A percentile compares a stretch with the other conserved stretches of the same genome.
Evolutionary conservation across 1,284 basidiomycete genomes (phyloP).

Genomic region (Boletus mariae): DNA sequence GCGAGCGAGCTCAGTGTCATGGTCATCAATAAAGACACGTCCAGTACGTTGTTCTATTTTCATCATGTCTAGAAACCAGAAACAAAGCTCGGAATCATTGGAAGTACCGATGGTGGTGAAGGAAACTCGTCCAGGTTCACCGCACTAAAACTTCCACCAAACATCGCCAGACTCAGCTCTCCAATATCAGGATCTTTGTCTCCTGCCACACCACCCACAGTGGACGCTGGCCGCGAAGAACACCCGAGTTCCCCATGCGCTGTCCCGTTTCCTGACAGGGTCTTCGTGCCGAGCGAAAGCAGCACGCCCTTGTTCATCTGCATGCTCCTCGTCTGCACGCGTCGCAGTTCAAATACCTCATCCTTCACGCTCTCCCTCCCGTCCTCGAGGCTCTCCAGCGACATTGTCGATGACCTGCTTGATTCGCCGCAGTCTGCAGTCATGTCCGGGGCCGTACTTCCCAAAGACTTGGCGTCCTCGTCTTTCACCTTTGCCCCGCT

Average conservation of each 20-base stretch:
- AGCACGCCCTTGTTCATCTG: conserved; percentile 45
- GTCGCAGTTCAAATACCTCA: conserved; percentile 40
- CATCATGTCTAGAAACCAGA: conserved; percentile 17
- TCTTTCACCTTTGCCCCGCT: conserved; percentile 2
- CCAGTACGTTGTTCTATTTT: background rate
- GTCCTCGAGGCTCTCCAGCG: conserved; percentile 24
- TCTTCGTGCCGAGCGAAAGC: conserved; percentile 28
- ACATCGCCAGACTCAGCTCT: conserved; percentile 31
- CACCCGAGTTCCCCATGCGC: conserved; percentile 6
- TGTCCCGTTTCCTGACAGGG: conserved; percentile 11
- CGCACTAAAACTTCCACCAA: conserved; percentile 36
- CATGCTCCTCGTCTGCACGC: conserved; percentile 45
- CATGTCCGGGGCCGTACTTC: conserved; percentile 27
- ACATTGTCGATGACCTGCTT: conserved; percentile 22
- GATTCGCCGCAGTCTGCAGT: conserved; percentile 24
- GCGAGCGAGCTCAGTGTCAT: background rate
- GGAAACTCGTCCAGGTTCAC: conserved; percentile 45
- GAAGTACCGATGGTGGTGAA: conserved; percentile 37
- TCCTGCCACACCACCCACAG: conserved; percentile 1
- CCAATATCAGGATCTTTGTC: conserved; percentile 22
- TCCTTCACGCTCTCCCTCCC: conserved; percentile 26
- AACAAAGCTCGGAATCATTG: conserved; percentile 31
- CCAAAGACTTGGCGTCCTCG: conserved; percentile 25
- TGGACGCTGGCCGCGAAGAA: conserved; percentile 6
- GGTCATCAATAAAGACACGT: background rate